Evolutionary conservation across 2,329 filamentous ascomycete species (phyloP).

Genomic region (Chalaropsis thielavioides): DNA sequence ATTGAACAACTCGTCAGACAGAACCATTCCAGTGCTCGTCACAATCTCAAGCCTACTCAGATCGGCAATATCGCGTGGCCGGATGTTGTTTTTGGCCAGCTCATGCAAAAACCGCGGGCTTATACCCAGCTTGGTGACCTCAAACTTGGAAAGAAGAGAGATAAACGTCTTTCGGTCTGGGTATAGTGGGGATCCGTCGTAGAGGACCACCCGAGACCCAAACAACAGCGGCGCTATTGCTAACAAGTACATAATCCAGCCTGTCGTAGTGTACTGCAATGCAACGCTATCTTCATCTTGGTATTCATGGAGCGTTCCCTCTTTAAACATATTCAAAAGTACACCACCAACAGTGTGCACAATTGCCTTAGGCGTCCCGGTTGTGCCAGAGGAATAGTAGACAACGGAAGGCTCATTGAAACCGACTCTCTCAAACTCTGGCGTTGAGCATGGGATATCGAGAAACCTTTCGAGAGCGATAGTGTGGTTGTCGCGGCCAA

Average conservation of each 20-base stretch:
- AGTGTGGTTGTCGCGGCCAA: conserved; percentile 36
- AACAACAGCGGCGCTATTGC: conserved; percentile 43
- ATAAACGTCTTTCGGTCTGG: conserved; percentile 52
- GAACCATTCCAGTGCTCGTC: conserved; percentile 66
- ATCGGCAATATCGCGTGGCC: conserved; percentile 47
- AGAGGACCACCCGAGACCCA: conserved; percentile 52
- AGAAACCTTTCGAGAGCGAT: conserved; percentile 35
- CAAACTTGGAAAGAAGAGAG: conserved; percentile 45
- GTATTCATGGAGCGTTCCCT: conserved; percentile 39
- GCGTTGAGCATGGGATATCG: conserved; percentile 7
- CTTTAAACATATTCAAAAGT: conserved; percentile 42
- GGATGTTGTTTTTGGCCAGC: conserved; percentile 47
- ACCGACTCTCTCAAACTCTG: conserved; percentile 32
- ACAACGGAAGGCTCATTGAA: conserved; percentile 67
- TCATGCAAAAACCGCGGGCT: conserved; percentile 67
- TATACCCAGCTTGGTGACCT: conserved; percentile 58
- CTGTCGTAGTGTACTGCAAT: conserved; percentile 50
- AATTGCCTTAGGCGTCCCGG: conserved; percentile 72
- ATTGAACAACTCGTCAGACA: conserved; percentile 61
- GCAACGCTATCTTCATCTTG: conserved; percentile 28
- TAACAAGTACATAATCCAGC: conserved; percentile 79
- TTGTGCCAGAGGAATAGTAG: conserved; percentile 69
- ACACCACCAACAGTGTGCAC: conserved; percentile 60
- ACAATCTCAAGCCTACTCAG: conserved; percentile 47
- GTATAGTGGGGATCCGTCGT: conserved; percentile 69